These are phyloP conservation scores for Ogataea salicorniae DNA, from an alignment of 805 yeast species.

Conservation along the genomic window DNA sequence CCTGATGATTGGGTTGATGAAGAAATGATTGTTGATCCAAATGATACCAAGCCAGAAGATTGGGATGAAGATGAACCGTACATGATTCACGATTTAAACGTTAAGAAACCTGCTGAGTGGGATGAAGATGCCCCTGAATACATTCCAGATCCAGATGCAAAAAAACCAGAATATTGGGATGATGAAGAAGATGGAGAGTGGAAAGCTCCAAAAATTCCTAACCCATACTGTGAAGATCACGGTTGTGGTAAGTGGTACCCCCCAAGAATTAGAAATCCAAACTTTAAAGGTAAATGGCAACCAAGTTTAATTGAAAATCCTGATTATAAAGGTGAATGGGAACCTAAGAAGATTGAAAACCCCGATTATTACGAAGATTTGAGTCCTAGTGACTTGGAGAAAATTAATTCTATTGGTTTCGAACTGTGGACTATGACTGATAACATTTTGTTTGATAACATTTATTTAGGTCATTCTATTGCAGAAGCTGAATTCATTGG, in stretches of 20 bases:
- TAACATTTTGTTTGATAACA: conserved; percentile 72
- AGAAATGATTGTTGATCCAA: conserved; percentile 62
- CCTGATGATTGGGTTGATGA: conserved; percentile 85
- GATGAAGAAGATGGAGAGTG: conserved; percentile 88
- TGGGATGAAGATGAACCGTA: conserved; percentile 75
- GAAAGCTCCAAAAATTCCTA: conserved; percentile 63
- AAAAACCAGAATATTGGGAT: conserved; percentile 76
- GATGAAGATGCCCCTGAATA: conserved; percentile 53
- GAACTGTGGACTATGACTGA: conserved; percentile 86
- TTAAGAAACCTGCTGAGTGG: conserved; percentile 75
- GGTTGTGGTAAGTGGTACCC: conserved; percentile 85
- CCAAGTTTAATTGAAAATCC: conserved; percentile 71
- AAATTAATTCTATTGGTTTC: conserved; percentile 78
- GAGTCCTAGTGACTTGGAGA: conserved; percentile 55
- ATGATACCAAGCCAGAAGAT: conserved; percentile 66
- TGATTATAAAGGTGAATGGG: conserved; percentile 73
- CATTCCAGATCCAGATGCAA: conserved; percentile 64
- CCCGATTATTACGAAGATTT: conserved; percentile 62
- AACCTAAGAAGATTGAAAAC: conserved; percentile 58
- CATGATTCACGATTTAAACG: conserved; percentile 62
- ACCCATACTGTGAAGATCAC: conserved; percentile 63
- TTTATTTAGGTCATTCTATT: conserved; percentile 81
- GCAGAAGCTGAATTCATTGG: conserved; percentile 82
- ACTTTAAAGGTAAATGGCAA: conserved; percentile 73
- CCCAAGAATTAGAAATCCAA: conserved; percentile 62